Evolutionary conservation across 768 basidiomycete species (phyloP).

Genomic region (Tulasnella sp.): DNA sequence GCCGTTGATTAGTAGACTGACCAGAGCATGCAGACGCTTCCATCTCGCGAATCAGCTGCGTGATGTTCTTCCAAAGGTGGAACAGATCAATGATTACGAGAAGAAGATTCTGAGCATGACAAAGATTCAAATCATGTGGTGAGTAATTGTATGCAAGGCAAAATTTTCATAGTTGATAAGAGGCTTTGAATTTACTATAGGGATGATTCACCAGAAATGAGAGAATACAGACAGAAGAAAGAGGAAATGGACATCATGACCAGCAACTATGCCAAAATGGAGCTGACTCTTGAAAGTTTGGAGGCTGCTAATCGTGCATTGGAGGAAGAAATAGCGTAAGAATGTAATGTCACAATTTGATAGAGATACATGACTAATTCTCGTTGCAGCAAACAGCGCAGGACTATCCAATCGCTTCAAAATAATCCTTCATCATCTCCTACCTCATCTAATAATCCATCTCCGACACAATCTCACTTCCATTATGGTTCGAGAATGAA

Average conservation of each 20-base stretch:
- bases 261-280: conserved; percentile 50
- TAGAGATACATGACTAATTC: neutral
- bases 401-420: neutral
- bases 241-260: conserved; percentile 45
- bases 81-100: conserved; percentile 73
- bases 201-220: conserved; percentile 32
- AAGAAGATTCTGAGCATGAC: conserved; percentile 71
- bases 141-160: conserved; percentile 24
- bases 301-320: conserved; percentile 40
- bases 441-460: neutral
- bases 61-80: conserved; percentile 69
- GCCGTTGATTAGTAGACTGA: neutral
- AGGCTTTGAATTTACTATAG: conserved; percentile 27
- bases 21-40: conserved; percentile 37
- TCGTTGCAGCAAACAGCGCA: conserved; percentile 1
- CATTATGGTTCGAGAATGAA: no score
- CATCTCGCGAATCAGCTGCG: conserved; percentile 61
- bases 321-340: conserved; percentile 34
- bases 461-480: conserved; percentile 8
- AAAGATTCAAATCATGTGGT: conserved; percentile 70
- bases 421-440: neutral
- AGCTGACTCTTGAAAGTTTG: conserved; percentile 46
- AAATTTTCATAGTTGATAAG: neutral
- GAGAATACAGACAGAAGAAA: conserved; percentile 48
- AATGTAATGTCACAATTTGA: neutral